These are phyloP conservation scores for Triangularia verruculosa DNA, from an alignment of 2,329 filamentous ascomycete genomes.

Conservation along the genomic window DNA sequence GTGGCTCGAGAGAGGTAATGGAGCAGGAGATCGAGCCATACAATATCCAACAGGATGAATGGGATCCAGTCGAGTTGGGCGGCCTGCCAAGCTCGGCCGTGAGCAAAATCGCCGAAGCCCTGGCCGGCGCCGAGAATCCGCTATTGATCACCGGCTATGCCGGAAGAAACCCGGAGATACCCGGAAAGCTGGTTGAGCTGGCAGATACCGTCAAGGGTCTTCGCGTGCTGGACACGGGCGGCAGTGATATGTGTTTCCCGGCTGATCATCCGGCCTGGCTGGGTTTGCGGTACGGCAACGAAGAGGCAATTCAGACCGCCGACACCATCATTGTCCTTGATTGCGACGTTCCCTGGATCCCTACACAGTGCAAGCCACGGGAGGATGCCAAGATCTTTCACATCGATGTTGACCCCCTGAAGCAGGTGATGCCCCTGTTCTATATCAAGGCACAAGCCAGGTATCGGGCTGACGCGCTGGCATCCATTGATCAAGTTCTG, in stretches of 20 bases:
- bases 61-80: conserved; percentile 68
- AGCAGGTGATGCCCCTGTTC: conserved; percentile 70
- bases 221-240: conserved; percentile 71
- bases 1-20: conserved; percentile 77
- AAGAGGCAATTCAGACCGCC: conserved; percentile 69
- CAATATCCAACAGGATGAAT: conserved; percentile 63
- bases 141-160: conserved; percentile 69
- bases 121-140: conserved; percentile 63
- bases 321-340: conserved; percentile 84
- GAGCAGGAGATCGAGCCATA: conserved; percentile 79
- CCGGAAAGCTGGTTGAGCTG: conserved; percentile 61
- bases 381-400: conserved; percentile 57
- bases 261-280: conserved; percentile 65
- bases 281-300: conserved; percentile 70
- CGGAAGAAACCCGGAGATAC: conserved; percentile 64
- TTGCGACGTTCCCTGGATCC: conserved; percentile 91
- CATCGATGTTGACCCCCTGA: conserved; percentile 63
- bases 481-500: conserved; percentile 67
- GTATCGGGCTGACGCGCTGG: conserved; percentile 64
- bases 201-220: conserved; percentile 66
- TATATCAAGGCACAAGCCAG: conserved; percentile 65
- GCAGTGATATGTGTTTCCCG: conserved; percentile 79
- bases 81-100: conserved; percentile 54
- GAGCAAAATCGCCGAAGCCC: conserved; percentile 57
- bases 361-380: conserved; percentile 63